Evolutionary conservation across 164 flowering plant species (phyloP), one percentile per base, ranked within the genome.

Genomic region (Euptelea pleiosperma): DNA sequence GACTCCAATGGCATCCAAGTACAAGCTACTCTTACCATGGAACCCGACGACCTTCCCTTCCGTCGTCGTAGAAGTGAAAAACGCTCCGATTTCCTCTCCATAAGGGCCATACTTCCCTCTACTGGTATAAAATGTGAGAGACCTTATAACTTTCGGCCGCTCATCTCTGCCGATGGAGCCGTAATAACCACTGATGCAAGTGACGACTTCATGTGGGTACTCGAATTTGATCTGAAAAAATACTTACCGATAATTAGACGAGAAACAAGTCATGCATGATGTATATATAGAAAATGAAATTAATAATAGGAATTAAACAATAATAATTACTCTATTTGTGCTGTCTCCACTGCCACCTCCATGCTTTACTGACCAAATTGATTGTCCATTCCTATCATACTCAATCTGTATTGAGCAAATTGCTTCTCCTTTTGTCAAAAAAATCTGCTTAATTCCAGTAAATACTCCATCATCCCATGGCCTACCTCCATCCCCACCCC

Each of bases 381-480:
- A 77, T 57, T 87, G 89, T 4, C 89, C 87, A 58, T 78, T 79
- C 28, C 81, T 70, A 66, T 87, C 97, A 52, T 90, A 87, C 77
- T 85, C 90, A 0, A 90, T 68, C 58, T 85, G 92, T 24, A 87
- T 75, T 0, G 87, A 80, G 63, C 77, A 70, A 54, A 90, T 78
- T 11, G 75, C 83, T 29, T 78, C 90, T 10, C 62, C 57, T 72
- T 73, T 75, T 9, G 79, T 78, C 52, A 85, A 7, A 37, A 60
- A 63, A 24, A 90, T 85, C 60, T 87, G 86, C 62, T 67, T 85
- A 16, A 87, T 70, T 26, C 94, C 97, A 2, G 87, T 65, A 53
- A 68, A 83, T 4, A 83, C 90, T 25, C 97, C 97, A 72, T 87
- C 97, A 64, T 90, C 95, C 97, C 97, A 90, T 8, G 82, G 73